A percentile compares a stretch with the other conserved stretches of the same genome.
These are phyloP conservation scores for Obba rivulosa DNA, from an alignment of 768 basidiomycete genomes.

Conservation along the genomic window DNA sequence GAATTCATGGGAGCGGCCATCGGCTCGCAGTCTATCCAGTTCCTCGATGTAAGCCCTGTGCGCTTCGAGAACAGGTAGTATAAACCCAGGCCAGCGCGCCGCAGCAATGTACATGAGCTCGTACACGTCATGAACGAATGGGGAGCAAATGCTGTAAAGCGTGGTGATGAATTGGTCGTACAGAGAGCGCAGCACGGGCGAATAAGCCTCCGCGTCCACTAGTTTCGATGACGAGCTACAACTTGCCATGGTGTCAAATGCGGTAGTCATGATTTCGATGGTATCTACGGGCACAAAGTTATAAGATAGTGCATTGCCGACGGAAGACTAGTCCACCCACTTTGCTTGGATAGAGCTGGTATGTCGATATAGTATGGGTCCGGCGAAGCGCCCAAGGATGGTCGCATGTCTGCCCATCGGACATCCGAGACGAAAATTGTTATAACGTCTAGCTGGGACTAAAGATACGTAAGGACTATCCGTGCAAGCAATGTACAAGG, in stretches of 20 bases:
- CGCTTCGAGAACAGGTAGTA: conserved; percentile 57
- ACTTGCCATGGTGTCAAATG: conserved; percentile 24
- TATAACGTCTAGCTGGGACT: conserved; percentile 57
- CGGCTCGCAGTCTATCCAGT: conserved; percentile 13
- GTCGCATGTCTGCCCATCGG: conserved; percentile 70
- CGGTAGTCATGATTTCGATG: conserved; percentile 32
- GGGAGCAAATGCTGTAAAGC: conserved; percentile 55
- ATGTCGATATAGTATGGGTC: conserved; percentile 69
- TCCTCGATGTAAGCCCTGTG: conserved; percentile 2
- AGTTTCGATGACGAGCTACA: conserved; percentile 4
- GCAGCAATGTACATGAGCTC: conserved; percentile 75
- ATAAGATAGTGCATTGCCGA: not conserved
- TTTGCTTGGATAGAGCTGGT: conserved; percentile 47
- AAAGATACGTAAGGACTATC: not conserved
- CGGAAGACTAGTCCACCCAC: conserved; percentile 28
- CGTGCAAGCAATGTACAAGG: not conserved
- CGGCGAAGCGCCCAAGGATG: conserved; percentile 60
- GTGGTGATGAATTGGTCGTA: conserved; percentile 59
- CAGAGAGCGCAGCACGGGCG: conserved; percentile 50
- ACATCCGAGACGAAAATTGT: conserved; percentile 61
- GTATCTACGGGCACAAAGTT: conserved; percentile 23
- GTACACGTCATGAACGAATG: conserved; percentile 59
- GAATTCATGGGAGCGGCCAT: not conserved
- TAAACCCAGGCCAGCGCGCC: conserved; percentile 78
- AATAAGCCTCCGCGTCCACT: conserved; percentile 34